Conservation (phyloP, 164 flowering plant species). For the Berberis thunbergii region DNA sequence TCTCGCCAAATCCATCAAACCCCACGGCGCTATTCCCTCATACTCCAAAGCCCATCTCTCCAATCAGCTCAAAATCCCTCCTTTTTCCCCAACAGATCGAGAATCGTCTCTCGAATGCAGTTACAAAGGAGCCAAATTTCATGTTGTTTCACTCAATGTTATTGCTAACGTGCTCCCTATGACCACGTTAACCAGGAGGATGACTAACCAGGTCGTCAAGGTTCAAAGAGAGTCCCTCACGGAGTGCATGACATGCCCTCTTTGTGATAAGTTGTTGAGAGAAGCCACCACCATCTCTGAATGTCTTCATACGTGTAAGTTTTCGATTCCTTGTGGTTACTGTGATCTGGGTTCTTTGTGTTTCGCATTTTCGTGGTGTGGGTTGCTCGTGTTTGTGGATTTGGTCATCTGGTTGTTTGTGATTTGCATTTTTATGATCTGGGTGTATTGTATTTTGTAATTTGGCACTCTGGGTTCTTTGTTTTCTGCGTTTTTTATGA, state of each 20-base stretch:
- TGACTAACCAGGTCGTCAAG: slow-evolving; percentile 58
- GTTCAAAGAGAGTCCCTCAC: slow-evolving; percentile 54
- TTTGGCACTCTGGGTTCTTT: not conserved
- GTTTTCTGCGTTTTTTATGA: not conserved
- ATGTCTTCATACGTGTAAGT: slow-evolving; percentile 92
- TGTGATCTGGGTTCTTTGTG: slow-evolving; percentile 15
- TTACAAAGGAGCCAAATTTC: too few relatives aligned
- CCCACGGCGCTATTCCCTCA: too few relatives aligned
- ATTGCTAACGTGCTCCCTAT: too few relatives aligned
- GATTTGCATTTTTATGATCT: not conserved
- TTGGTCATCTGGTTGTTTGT: not conserved
- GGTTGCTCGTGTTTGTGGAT: too few relatives aligned
- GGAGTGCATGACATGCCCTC: slow-evolving; percentile 90
- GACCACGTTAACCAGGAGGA: slow-evolving; percentile 8
- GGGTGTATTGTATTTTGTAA: not conserved
- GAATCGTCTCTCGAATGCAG: too few relatives aligned
- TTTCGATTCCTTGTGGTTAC: not conserved
- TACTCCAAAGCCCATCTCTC: too few relatives aligned
- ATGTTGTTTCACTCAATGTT: too few relatives aligned
- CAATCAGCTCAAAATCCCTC: too few relatives aligned
- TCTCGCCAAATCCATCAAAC: too few relatives aligned
- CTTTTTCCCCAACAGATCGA: too few relatives aligned
- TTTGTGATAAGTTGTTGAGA: slow-evolving; percentile 59
- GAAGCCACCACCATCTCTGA: slow-evolving; percentile 90
- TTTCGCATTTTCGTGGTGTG: not conserved